Evolutionary conservation across 805 yeast genomes (phyloP), one percentile per base, ranked within the genome.

Genomic region (Sugiyamaella boreocaroliniensis): DNA sequence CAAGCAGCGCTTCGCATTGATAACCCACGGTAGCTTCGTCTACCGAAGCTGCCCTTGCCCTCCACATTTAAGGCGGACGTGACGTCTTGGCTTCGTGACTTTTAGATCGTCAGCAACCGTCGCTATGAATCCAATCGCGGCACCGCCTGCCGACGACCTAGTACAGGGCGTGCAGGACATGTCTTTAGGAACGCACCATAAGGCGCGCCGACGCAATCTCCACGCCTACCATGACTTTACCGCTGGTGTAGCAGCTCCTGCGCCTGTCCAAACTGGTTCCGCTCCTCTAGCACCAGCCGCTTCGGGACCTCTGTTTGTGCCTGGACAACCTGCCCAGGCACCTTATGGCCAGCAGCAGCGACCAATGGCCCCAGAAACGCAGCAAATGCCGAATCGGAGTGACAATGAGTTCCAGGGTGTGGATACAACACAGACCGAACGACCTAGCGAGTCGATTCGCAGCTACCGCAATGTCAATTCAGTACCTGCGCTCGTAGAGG

Each of bases 401-500:
- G 37, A 4, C 37, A 32, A 32, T 32, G 37, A 14, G 12, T 32
- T 32, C 37, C 37, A 32, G 11, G 37, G 37, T 4, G 37, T 32
- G n/a, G 37, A 32, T 14, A 14, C 37, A 32, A 32, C 37, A 14
- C 37, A 10, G 8, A 32, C 37, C 2, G 37, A 14, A 10, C 37
- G n/a, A 9, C 37, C 37, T 4, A 32, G 37, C 15, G 40, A 18
- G 41, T 45, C 34, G 43, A 43, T 43, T 16, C 19, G 48, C 15
- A 42, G 48, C 16, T 49, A 29, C 40, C 34, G 34, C 45, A 50
- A 45, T 40, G 53, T 45, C 34, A 45, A 48, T 42, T 56, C 55
- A 10, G 57, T 60, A n/a, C 69, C 75, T n/a, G 68, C 75, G 2
- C 66, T 74, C 37, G 71, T 72, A 2, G 67, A 63, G 16, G 64